These are phyloP conservation scores for Apiospora phragmitis DNA, from an alignment of 2,329 filamentous ascomycete species.

Conservation along the genomic window DNA sequence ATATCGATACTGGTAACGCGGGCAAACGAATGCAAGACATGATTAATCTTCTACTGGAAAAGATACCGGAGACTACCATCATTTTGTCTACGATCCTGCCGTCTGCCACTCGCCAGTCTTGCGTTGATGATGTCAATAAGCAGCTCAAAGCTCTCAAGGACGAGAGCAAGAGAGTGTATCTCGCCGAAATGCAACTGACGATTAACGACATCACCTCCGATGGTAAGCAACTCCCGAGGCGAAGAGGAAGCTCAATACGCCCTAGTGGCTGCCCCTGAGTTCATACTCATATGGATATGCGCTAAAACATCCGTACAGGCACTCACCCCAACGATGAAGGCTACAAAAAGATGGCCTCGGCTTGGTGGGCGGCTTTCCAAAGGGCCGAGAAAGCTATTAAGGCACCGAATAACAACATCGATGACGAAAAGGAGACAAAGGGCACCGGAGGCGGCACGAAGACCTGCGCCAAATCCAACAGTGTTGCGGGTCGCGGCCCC, in stretches of 20 bases:
- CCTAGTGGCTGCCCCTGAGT: background rate
- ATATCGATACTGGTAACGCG: constrained; percentile 4
- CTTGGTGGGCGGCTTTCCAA: constrained; percentile 19
- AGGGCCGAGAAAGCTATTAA: constrained; percentile 8
- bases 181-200: constrained; percentile 16
- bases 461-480: constrained; percentile 1
- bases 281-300: background rate
- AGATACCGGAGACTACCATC: constrained; percentile 13
- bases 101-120: constrained; percentile 10
- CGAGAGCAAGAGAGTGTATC: constrained; percentile 8
- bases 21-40: constrained; percentile 7
- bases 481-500: background rate
- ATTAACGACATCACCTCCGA: constrained; percentile 9
- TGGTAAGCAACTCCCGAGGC: background rate
- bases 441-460: background rate
- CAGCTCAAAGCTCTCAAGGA: constrained; percentile 14
- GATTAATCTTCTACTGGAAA: constrained; percentile 4
- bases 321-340: constrained; percentile 20
- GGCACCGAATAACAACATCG: background rate
- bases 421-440: background rate
- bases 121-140: constrained; percentile 13
- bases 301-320: background rate
- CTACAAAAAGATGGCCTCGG: constrained; percentile 16
- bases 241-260: background rate
- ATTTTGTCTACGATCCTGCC: constrained; percentile 15